These are phyloP conservation scores for Aspergillus haitiensis DNA, from an alignment of 495 filamentous ascomycete genomes.

Conservation along the genomic window DNA sequence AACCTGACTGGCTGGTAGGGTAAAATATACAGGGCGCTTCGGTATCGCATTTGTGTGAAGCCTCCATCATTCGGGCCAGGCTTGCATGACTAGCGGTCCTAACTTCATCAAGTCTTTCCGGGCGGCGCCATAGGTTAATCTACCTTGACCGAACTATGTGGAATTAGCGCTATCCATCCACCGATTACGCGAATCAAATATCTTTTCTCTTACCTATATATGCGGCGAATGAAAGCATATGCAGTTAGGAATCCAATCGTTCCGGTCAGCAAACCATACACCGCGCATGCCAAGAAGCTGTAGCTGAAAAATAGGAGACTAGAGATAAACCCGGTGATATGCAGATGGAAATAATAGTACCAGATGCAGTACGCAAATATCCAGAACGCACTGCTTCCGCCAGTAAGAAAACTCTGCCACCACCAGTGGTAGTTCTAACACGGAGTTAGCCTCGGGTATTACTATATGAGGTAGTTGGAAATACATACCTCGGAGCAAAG, in stretches of 20 bases:
- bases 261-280: slow-evolving; percentile 82
- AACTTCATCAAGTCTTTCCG: neutral
- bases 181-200: neutral
- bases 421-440: slow-evolving; percentile 87
- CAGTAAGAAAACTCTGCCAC: slow-evolving; percentile 89
- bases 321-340: slow-evolving; percentile 80
- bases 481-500: slow-evolving; percentile 70
- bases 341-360: slow-evolving; percentile 82
- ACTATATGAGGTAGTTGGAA: neutral
- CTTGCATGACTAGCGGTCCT: neutral
- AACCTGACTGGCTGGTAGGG: neutral
- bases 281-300: slow-evolving; percentile 72
- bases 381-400: slow-evolving; percentile 78
- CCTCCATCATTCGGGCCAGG: no score
- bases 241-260: slow-evolving; percentile 88
- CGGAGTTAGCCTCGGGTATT: slow-evolving; percentile 19
- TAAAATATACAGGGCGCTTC: no score
- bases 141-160: slow-evolving; percentile 43
- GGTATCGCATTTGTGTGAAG: no score
- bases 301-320: slow-evolving; percentile 87
- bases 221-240: slow-evolving; percentile 84
- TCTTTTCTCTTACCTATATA: slow-evolving; percentile 68
- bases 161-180: slow-evolving; percentile 12
- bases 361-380: slow-evolving; percentile 83
- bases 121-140: slow-evolving; percentile 28